Evolutionary conservation across 1,139 yeast genomes (phyloP), one percentile per base, ranked within the genome.

Genomic region (Hemisphaericaspora subhashii): DNA sequence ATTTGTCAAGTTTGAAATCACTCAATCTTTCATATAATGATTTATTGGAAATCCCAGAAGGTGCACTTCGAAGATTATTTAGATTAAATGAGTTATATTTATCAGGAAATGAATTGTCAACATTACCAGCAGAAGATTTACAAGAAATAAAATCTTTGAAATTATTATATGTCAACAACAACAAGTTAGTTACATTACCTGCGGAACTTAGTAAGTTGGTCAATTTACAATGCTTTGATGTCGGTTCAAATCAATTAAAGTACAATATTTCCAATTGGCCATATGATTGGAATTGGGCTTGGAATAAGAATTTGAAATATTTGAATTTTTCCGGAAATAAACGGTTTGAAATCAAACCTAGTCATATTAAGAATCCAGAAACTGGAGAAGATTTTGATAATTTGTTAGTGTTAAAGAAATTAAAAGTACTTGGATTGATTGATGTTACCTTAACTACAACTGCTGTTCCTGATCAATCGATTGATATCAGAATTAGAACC

Each of bases 221-320:
- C 1, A 75, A 78, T 25, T 66, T 94, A 51, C 77, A 76, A 29
- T 83, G 83, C 13, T 72, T 94, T 33, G 99, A 94, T 64, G 94
- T 88, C 13, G 96, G 98, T 3, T 86, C 95, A 3, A 94, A 94
- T 58, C 86, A 83, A 48, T 69, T 94, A 58, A 86, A 90, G 54
- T 92, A 92, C 61, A 92, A 94, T 52, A 88, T 92, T 42, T 85
- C 94, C 11, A 92, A 92, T 58, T 87, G 90, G 79, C 95, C 95
- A 6, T 90, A 88, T 57, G 98, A 92, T 59, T 92, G 98, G 98
- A 92, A 88, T 60, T 94, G 98, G 98, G 84, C 86, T 53, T 83
- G 82, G 71, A 94, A 92, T 56, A 69, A 75, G 40, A 81, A 83
- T 34, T 71, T 94, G 58, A 79, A 74, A 50, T 89, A 86, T 53